Conservation (phyloP, 148 eudicot genomes). For the Vaccinium macrocarpon region DNA sequence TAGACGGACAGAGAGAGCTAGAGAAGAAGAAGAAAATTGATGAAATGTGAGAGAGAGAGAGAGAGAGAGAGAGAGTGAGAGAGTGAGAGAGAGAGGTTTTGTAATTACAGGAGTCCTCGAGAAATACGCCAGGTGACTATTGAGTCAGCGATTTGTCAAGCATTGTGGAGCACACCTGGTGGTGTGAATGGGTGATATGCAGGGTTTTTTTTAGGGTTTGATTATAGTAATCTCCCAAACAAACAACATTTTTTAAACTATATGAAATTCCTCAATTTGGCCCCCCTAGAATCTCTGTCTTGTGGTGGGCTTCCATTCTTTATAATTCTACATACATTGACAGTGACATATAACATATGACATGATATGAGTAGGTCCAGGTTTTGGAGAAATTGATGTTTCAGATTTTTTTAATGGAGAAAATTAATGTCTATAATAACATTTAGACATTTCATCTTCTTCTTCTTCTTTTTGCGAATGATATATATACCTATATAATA, state of each 20-base stretch:
- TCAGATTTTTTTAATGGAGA: no score
- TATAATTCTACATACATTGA: background rate
- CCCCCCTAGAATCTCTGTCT: background rate
- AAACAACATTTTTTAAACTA: background rate
- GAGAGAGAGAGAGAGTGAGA: background rate
- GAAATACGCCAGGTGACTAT: background rate
- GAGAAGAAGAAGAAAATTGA: background rate
- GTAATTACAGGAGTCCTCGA: background rate
- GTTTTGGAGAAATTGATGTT: background rate
- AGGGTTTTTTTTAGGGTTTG: background rate
- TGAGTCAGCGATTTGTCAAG: background rate
- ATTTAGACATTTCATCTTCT: background rate
- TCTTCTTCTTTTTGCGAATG: background rate
- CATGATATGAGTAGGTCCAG: background rate
- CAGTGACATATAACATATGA: background rate
- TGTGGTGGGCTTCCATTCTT: background rate
- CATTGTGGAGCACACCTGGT: background rate
- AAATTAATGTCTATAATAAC: no score
- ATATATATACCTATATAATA: background rate
- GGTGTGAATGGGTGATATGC: background rate
- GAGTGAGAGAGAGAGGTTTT: background rate
- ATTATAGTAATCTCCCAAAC: background rate
- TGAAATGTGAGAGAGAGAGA: background rate
- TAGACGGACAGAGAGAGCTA: background rate
- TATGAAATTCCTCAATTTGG: background rate